phyloP scores from a whole-genome alignment of 805 yeast genomes.

The Saccharomyces paradoxus region DNA sequence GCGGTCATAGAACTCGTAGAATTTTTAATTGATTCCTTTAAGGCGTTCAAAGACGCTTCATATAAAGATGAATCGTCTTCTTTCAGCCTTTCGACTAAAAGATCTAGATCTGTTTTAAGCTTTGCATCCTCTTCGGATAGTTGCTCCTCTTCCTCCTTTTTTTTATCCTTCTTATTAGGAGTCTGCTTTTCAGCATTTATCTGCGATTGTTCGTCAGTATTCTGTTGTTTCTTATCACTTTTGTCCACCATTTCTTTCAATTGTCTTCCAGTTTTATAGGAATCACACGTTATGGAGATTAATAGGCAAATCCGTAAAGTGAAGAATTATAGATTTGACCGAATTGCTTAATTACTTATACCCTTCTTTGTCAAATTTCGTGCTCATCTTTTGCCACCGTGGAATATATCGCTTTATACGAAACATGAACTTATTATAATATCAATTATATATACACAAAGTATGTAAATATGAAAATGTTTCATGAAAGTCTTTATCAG shows the following conservation, averaged over 20 bases:
- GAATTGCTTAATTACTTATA: background rate
- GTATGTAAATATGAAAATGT: background rate
- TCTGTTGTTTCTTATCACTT: conserved; percentile 8
- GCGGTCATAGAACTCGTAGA: conserved; percentile 99
- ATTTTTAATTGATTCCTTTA: conserved; percentile 75
- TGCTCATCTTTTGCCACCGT: background rate
- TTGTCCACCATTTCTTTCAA: conserved; percentile 13
- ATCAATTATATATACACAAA: background rate
- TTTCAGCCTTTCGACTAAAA: conserved; percentile 69
- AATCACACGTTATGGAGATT: background rate
- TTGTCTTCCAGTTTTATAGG: background rate
- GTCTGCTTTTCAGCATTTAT: conserved; percentile 1
- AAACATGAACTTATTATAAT: background rate
- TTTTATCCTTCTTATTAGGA: conserved; percentile 24
- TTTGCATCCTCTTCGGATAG: conserved; percentile 88
- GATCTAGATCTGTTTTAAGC: conserved; percentile 77
- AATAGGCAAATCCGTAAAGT: background rate
- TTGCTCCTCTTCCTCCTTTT: conserved; percentile 57
- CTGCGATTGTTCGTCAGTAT: conserved; percentile 8
- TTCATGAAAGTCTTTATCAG: background rate
- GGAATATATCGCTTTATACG: background rate
- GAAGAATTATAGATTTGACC: background rate
- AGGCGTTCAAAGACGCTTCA: conserved; percentile 51
- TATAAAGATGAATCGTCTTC: conserved; percentile 45
- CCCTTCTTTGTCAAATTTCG: background rate